A percentile compares a stretch with the other conserved stretches of the same genome.
Evolutionary conservation across 2,329 filamentous ascomycete genomes (phyloP).

Genomic region (Alternaria novae-zelandiae): DNA sequence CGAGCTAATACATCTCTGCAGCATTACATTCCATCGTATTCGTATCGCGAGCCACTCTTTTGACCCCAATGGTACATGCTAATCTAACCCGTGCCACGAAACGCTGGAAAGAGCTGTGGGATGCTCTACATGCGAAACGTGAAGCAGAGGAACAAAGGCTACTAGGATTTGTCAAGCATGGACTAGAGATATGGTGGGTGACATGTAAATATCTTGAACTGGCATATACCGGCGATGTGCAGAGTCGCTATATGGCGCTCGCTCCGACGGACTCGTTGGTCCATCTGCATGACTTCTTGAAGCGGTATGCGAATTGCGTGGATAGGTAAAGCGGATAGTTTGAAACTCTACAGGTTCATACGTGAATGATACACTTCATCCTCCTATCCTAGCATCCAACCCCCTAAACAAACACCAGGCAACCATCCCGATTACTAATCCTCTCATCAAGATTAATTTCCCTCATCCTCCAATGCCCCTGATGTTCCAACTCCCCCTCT

Average conservation of each 20-base stretch:
- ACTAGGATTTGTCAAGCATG: conserved; percentile 20
- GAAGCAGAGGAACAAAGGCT: not conserved
- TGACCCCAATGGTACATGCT: not conserved
- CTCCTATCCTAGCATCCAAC: fast-evolving
- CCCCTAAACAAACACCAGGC: conserved; percentile 28
- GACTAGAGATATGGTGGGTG: conserved; percentile 23
- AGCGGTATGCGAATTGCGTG: not conserved
- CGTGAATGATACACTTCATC: not conserved
- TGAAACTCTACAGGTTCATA: not conserved
- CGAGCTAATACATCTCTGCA: not conserved
- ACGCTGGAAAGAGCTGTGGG: conserved; percentile 25
- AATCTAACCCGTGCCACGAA: conserved; percentile 12
- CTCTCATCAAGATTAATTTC: conserved; percentile 33
- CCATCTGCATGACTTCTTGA: conserved; percentile 13
- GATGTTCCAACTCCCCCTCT: conserved; percentile 25
- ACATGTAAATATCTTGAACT: conserved; percentile 14
- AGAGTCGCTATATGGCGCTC: conserved; percentile 7
- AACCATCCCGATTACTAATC: conserved; percentile 32
- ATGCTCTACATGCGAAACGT: not conserved
- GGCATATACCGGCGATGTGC: not conserved
- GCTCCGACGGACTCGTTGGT: conserved; percentile 13
- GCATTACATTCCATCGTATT: not conserved
- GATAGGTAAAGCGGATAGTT: not conserved
- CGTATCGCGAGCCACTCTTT: not conserved
- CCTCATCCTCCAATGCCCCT: conserved; percentile 26